These are phyloP conservation scores for Aspergillus haitiensis DNA, from an alignment of 495 filamentous ascomycete species.

Conservation along the genomic window DNA sequence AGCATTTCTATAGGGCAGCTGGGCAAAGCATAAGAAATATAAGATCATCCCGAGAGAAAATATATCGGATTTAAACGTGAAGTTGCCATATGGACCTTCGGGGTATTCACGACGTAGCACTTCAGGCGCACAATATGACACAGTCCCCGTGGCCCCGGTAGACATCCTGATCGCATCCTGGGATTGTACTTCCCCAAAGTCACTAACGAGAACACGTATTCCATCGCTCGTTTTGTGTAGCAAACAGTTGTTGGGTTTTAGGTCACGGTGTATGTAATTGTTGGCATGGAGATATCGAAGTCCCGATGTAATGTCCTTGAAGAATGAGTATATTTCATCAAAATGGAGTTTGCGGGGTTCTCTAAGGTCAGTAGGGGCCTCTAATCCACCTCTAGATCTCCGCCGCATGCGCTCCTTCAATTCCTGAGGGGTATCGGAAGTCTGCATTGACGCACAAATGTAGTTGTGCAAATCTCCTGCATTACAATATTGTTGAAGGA, in stretches of 20 bases:
- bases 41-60: slow-evolving; percentile 98
- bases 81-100: slow-evolving; percentile 78
- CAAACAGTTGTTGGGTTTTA: slow-evolving; percentile 96
- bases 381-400: slow-evolving; percentile 64
- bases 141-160: slow-evolving; percentile 91
- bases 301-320: slow-evolving; percentile 91
- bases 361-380: slow-evolving; percentile 47
- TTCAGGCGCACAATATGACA: slow-evolving; percentile 96
- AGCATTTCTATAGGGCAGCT: slow-evolving; percentile 80
- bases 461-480: slow-evolving; percentile 87
- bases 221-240: slow-evolving; percentile 71
- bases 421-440: slow-evolving; percentile 67
- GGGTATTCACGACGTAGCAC: slow-evolving; percentile 70
- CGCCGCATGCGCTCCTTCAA: slow-evolving; percentile 84
- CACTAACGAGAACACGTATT: slow-evolving; percentile 82
- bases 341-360: slow-evolving; percentile 70
- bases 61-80: slow-evolving; percentile 92
- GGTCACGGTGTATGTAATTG: slow-evolving; percentile 92
- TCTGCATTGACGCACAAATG: slow-evolving; percentile 65
- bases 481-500: slow-evolving; percentile 97
- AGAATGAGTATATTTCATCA: slow-evolving; percentile 94
- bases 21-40: slow-evolving; percentile 94
- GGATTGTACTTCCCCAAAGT: slow-evolving; percentile 93
- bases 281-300: slow-evolving; percentile 88
- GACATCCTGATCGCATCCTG: slow-evolving; percentile 78